phyloP scores from a whole-genome alignment of 1,284 basidiomycete genomes.

The Irpex lacteus region DNA sequence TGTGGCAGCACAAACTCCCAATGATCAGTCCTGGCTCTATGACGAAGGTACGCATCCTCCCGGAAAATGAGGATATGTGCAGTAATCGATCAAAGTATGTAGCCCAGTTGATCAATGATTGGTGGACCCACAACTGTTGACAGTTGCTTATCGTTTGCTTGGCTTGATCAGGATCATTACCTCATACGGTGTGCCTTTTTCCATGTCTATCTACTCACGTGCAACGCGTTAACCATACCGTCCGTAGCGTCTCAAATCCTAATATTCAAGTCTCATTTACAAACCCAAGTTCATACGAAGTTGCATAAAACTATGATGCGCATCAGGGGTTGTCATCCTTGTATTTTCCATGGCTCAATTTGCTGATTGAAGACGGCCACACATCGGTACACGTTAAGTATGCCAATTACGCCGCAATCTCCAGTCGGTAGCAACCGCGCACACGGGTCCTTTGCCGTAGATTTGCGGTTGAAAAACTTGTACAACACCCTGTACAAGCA shows the following conservation, averaged over 20 bases:
- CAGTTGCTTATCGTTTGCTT: background rate
- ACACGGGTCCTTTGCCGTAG: background rate
- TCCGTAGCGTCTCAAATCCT: no score
- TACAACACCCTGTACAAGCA: background rate
- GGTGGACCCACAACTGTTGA: background rate
- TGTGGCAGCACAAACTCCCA: no score
- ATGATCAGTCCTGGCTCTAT: no score
- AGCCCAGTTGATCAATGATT: background rate
- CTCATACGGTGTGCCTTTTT: background rate
- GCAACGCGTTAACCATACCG: no score
- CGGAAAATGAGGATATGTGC: background rate
- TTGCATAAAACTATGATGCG: no score
- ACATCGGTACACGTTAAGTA: background rate
- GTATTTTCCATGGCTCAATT: no score
- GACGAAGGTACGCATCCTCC: no score
- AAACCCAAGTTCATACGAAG: no score
- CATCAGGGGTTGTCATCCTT: no score
- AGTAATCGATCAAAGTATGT: background rate
- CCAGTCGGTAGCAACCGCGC: background rate
- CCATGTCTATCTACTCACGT: background rate
- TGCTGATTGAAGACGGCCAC: background rate
- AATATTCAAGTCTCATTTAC: no score
- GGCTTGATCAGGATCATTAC: background rate
- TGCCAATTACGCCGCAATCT: background rate
- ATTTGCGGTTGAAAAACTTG: background rate